phyloP scores from a whole-genome alignment of 1,284 basidiomycete species.

The Fomitopsis schrenkii region DNA sequence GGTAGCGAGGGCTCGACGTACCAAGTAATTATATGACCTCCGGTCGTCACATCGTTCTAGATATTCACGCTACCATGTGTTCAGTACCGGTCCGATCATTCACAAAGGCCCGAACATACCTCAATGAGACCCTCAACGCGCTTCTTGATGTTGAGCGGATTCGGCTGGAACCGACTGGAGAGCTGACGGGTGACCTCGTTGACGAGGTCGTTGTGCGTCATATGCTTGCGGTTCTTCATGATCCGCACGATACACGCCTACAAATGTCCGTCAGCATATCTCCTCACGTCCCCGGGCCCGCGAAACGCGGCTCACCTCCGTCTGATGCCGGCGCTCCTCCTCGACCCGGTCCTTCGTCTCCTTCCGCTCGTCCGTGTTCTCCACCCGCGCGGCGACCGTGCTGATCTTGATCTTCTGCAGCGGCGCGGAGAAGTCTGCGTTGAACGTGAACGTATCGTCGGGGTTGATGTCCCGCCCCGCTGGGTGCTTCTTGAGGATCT shows the following conservation, averaged over 20 bases:
- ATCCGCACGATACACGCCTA: constrained; percentile 96
- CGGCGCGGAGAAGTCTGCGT: constrained; percentile 73
- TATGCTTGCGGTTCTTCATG: constrained; percentile 95
- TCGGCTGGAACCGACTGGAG: constrained; percentile 81
- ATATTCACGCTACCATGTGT: constrained; percentile 62
- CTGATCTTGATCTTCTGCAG: constrained; percentile 94
- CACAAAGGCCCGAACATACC: constrained; percentile 38
- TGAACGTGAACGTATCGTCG: constrained; percentile 88
- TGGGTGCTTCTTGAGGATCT: constrained; percentile 90
- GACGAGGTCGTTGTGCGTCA: constrained; percentile 87
- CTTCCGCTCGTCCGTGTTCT: constrained; percentile 83
- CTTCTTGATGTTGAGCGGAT: constrained; percentile 87
- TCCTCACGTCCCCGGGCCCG: not conserved
- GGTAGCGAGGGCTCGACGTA: constrained; percentile 16
- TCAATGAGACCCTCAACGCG: constrained; percentile 94
- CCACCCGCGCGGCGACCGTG: constrained; percentile 84
- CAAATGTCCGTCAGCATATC: not conserved
- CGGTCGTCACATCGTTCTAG: constrained; percentile 76
- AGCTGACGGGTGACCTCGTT: constrained; percentile 91
- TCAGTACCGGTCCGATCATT: not conserved
- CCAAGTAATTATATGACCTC: constrained; percentile 80
- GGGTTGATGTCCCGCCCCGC: constrained; percentile 77
- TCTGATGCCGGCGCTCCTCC: constrained; percentile 88
- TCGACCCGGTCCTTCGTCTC: constrained; percentile 92
- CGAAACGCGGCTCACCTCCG: constrained; percentile 60